These are phyloP conservation scores for Rhodotorula sp. DNA, from an alignment of 1,284 basidiomycete genomes.

Conservation along the genomic window DNA sequence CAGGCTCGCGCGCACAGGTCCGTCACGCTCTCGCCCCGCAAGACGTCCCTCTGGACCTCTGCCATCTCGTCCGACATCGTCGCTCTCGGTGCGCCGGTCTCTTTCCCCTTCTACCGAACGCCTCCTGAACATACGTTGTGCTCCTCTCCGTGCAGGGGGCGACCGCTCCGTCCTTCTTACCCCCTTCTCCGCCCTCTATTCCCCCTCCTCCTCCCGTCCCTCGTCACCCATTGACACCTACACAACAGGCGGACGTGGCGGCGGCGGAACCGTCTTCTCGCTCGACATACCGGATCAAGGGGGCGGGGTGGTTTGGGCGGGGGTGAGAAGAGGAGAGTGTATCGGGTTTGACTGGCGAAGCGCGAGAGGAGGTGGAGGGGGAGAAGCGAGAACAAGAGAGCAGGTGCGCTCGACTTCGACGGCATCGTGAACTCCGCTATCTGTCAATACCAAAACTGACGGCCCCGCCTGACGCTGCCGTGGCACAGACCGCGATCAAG, in stretches of 20 bases:
- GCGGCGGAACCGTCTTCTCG: constrained; percentile 37
- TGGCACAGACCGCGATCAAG: constrained; percentile 4
- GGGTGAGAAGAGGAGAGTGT: constrained; percentile 23
- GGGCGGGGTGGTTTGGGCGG: constrained; percentile 29
- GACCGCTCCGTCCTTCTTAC: neutral
- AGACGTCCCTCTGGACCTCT: constrained; percentile 37
- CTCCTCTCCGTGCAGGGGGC: too few species aligned
- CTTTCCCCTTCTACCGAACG: too few species aligned
- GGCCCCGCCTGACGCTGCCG: too few species aligned
- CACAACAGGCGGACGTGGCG: constrained; percentile 27
- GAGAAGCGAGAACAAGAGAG: neutral
- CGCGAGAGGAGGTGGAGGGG: neutral
- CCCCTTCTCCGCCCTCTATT: neutral
- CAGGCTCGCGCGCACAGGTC: neutral
- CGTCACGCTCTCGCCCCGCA: constrained; percentile 32
- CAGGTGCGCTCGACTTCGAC: constrained; percentile 10
- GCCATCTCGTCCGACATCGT: constrained; percentile 27
- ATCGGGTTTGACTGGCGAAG: constrained; percentile 29
- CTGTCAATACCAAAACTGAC: neutral
- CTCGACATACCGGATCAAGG: constrained; percentile 23
- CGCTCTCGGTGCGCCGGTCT: constrained; percentile 30
- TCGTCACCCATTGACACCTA: constrained; percentile 13
- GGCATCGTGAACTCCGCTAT: too few species aligned
- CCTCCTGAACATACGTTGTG: too few species aligned
- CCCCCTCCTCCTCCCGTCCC: neutral